phyloP scores from a whole-genome alignment of 2,329 filamentous ascomycete species.

The Fusarium stilboides region DNA sequence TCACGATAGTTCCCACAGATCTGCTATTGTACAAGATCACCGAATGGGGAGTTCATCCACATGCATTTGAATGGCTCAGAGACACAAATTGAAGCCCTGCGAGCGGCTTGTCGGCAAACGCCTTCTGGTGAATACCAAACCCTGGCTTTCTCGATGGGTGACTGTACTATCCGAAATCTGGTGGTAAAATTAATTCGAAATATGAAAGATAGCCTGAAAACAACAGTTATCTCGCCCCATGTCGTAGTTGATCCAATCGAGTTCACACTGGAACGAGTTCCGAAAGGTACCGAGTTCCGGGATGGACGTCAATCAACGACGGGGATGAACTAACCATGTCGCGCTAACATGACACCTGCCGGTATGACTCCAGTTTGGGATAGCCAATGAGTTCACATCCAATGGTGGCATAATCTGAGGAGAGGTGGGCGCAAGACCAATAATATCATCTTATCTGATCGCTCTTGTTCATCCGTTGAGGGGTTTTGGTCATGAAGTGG shows the following conservation, averaged over 20 bases:
- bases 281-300: conserved; percentile 1
- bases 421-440: conserved; percentile 4
- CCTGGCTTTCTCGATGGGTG: too few relatives aligned
- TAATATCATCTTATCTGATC: background rate
- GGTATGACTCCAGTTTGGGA: background rate
- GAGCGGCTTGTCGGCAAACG: background rate
- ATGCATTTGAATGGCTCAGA: background rate
- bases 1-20: background rate
- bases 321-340: background rate
- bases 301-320: background rate
- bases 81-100: accelerated
- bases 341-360: background rate
- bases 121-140: too few relatives aligned
- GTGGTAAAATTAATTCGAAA: accelerated
- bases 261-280: background rate
- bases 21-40: background rate
- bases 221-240: accelerated
- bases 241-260: background rate
- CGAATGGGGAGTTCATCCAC: background rate
- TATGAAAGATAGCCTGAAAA: background rate
- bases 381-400: background rate
- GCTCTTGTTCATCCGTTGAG: background rate
- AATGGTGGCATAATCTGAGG: conserved; percentile 10
- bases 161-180: too few relatives aligned
- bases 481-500: background rate